A percentile compares a stretch with the other conserved stretches of the same genome.
Evolutionary conservation across 306 rosid genomes (phyloP).

Genomic region (Begonia masoniana): DNA sequence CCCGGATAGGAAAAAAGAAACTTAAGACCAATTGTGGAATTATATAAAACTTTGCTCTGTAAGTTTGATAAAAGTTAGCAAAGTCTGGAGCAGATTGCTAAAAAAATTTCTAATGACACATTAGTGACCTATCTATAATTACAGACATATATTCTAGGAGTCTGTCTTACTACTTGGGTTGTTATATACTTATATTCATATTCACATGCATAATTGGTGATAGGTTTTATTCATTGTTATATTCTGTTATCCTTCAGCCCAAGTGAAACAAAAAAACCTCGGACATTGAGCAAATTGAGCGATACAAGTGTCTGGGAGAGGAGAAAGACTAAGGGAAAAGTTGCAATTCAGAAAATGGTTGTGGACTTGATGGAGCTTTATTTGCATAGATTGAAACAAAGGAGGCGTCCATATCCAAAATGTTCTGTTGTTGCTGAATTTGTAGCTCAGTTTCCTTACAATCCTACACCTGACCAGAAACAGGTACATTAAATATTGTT

Average conservation of each 20-base stretch:
- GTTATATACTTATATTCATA: background rate
- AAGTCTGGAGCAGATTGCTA: too few relatives aligned
- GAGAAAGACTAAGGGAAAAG: constrained; percentile 71
- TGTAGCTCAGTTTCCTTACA: constrained; percentile 48
- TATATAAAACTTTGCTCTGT: too few relatives aligned
- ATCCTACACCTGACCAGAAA: constrained; percentile 85
- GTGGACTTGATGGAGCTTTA: constrained; percentile 95
- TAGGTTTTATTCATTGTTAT: background rate
- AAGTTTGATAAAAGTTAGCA: background rate
- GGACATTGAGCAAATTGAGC: constrained; percentile 65
- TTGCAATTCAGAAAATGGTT: constrained; percentile 95
- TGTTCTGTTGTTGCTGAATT: constrained; percentile 40
- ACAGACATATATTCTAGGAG: too few relatives aligned
- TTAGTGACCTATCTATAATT: too few relatives aligned
- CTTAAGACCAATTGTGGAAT: too few relatives aligned
- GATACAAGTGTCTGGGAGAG: constrained; percentile 75
- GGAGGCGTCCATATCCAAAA: constrained; percentile 58
- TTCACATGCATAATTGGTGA: background rate
- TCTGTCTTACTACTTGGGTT: background rate
- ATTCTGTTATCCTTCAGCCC: constrained; percentile 45
- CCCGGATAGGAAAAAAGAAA: too few relatives aligned
- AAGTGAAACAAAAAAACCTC: constrained; percentile 66
- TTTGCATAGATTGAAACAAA: constrained; percentile 80
- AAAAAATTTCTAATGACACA: too few relatives aligned
- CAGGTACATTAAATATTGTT: constrained; percentile 23